Evolutionary conservation across 257 asterid genomes (phyloP).

Genomic region (Solanum pennellii): DNA sequence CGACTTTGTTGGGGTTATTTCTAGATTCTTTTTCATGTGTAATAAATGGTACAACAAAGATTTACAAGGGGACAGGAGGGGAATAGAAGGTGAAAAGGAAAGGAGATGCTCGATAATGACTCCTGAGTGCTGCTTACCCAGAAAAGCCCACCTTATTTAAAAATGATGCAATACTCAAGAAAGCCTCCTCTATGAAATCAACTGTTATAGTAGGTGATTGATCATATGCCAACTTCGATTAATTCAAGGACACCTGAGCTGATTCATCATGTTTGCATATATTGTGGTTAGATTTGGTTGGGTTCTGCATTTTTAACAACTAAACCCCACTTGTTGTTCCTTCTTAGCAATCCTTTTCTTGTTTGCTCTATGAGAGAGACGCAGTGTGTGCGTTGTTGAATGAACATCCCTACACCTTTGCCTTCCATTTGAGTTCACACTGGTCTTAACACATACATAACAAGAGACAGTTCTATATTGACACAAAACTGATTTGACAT

Average conservation of each 20-base stretch:
- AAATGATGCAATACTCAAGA: not conserved
- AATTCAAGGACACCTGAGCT: not conserved
- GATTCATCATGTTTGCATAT: not conserved
- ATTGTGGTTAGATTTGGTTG: not conserved
- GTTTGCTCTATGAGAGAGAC: not conserved
- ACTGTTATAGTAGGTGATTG: not conserved
- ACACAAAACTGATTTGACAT: not conserved
- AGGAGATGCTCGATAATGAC: too few species aligned
- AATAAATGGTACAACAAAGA: too few species aligned
- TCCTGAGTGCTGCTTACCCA: too few species aligned
- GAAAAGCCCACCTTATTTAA: not conserved
- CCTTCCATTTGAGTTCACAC: not conserved
- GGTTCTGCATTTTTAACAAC: not conserved
- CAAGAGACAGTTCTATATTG: not conserved
- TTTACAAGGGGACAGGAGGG: too few species aligned
- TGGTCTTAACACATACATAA: not conserved
- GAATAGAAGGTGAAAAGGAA: too few species aligned
- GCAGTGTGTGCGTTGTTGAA: not conserved
- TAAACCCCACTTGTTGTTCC: not conserved
- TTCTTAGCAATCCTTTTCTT: not conserved
- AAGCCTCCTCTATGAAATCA: not conserved
- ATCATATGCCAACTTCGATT: not conserved
- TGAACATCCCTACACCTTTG: not conserved
- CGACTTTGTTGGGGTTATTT: too few species aligned
- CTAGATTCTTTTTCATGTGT: too few species aligned